phyloP scores from a whole-genome alignment of 371 early-diverging fungal genomes.

The Mortierella sp. region DNA sequence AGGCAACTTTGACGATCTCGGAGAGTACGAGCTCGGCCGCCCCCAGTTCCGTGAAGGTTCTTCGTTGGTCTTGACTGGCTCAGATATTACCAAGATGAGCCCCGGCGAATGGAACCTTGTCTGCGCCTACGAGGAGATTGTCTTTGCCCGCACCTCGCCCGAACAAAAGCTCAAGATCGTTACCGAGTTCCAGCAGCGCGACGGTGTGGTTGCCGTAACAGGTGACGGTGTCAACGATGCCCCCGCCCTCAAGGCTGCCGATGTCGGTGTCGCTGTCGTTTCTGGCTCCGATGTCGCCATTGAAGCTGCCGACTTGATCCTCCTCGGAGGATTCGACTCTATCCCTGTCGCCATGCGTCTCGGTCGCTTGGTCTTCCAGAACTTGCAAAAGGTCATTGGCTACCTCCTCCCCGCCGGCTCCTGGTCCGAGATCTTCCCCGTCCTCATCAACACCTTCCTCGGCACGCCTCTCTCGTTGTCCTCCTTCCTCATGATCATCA shows the following conservation, averaged over 20 bases:
- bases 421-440: slow-evolving; percentile 78
- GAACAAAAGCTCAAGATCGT: slow-evolving; percentile 87
- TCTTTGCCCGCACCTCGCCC: slow-evolving; percentile 88
- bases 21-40: slow-evolving; percentile 38
- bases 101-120: slow-evolving; percentile 69
- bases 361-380: slow-evolving; percentile 87
- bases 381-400: slow-evolving; percentile 82
- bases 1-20: slow-evolving; percentile 17
- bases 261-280: slow-evolving; percentile 89
- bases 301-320: slow-evolving; percentile 82
- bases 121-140: slow-evolving; percentile 77
- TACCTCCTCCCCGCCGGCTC: slow-evolving; percentile 83
- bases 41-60: slow-evolving; percentile 41
- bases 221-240: slow-evolving; percentile 97
- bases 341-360: slow-evolving; percentile 79
- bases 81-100: slow-evolving; percentile 64
- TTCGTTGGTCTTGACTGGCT: slow-evolving; percentile 66
- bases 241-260: slow-evolving; percentile 84
- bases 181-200: slow-evolving; percentile 74
- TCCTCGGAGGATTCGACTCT: slow-evolving; percentile 77
- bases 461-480: slow-evolving; percentile 76
- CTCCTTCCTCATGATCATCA: slow-evolving; percentile 72
- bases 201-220: slow-evolving; percentile 79
- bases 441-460: slow-evolving; percentile 76
- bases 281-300: slow-evolving; percentile 83